Base-by-base conservation (phyloP, 2,329 filamentous ascomycete species). In the Cytospora mali region DNA sequence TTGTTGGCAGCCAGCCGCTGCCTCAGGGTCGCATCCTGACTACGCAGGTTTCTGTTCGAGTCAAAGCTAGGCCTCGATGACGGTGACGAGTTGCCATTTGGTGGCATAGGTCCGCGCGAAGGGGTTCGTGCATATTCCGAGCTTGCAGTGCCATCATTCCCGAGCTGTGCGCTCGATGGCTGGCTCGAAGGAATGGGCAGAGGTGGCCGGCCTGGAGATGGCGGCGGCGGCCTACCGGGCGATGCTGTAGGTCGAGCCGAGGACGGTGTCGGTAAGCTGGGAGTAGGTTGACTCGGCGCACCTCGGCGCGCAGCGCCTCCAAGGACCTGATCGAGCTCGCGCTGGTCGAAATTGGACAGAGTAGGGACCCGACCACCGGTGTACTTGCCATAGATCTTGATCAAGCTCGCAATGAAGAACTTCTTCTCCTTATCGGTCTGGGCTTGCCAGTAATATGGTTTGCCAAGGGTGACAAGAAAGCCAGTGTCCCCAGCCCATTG, bases 361-460 rank as follows among this genome's bases (percentile, higher is more conserved):
- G 90, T 85, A 2, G 95, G 95, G 33, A 87, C 77, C 71, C 88
- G 90, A 14, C 94, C 94, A 29, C 92, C 91, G 0, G 95, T 98
- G 73, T 98, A 99, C 77, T 98, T 99, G 70, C 88, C 88, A 75
- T 91, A 99, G 68, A 99, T 97, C 76, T 98, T 99, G 72, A 98
- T 87, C 69, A 98, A 78, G 75, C 93, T 97, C 35, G 91, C 93
- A 71, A 99, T 95, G 76, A 99, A 99, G 78, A 98, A 98, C 73
- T 97, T 94, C 81, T 97, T 98, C 77, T 99, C 95, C 79, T 97
- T 97, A 58, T 91, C 85, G 0, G 92, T 95, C 67, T 92, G 88
- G 35, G 95, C 93, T 75, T 96, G 88, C 95, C 95, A 99, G 75
- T 95, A 99, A 77, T 99, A 99, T 0, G 93, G 91, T 75, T 99